These are phyloP conservation scores for Sisymbrium irio DNA, from an alignment of 345 rosid species.

Conservation along the genomic window DNA sequence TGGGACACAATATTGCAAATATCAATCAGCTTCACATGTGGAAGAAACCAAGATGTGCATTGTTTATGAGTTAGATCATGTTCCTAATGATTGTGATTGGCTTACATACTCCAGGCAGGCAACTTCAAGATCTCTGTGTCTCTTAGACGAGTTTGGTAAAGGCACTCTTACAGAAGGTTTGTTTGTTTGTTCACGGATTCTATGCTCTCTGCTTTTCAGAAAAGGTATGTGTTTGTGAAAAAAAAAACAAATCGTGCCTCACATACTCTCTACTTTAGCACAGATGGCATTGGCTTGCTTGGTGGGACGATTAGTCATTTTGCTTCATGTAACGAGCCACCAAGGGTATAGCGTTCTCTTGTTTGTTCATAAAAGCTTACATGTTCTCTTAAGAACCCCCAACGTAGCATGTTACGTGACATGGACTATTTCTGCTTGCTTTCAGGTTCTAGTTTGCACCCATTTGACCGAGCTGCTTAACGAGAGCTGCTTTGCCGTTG, in stretches of 20 bases:
- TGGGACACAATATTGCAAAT: not conserved
- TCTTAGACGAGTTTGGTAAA: conserved; percentile 97
- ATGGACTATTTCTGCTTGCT: not conserved
- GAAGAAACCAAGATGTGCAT: not conserved
- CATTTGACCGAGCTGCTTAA: conserved; percentile 80
- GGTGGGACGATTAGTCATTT: conserved; percentile 88
- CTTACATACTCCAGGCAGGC: conserved; percentile 61
- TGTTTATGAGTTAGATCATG: not conserved
- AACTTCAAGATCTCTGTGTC: conserved; percentile 83
- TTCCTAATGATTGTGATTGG: conserved; percentile 5
- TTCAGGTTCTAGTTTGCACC: conserved; percentile 85
- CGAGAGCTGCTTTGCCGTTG: conserved; percentile 70
- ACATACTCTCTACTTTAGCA: conserved; percentile 16
- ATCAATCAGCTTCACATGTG: conserved; percentile 5
- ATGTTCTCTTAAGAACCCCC: not conserved
- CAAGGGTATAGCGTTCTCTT: conserved; percentile 62
- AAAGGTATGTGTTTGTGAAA: not conserved
- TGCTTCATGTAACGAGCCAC: conserved; percentile 57
- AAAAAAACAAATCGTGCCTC: not conserved
- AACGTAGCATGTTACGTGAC: not conserved
- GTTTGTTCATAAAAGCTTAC: conserved; percentile 1
- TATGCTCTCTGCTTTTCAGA: not conserved
- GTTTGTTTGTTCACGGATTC: conserved; percentile 10
- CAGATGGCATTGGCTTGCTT: conserved; percentile 97
- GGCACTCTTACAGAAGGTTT: conserved; percentile 98